Conservation (phyloP, 768 basidiomycete genomes). For the Pisolithus sp. region DNA sequence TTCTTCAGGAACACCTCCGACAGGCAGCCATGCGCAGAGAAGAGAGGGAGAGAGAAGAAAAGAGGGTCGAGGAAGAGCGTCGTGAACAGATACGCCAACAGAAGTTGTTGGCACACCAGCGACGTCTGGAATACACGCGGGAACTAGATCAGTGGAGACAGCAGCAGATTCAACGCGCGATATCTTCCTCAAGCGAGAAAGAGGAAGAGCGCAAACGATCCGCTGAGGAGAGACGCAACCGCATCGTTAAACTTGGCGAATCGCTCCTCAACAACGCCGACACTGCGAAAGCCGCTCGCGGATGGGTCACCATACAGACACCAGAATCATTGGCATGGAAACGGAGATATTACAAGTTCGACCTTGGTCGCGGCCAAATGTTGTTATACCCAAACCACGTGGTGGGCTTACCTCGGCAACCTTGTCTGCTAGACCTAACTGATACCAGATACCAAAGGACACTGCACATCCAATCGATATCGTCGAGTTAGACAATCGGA, state of each 20-base stretch:
- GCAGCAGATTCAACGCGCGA: slow-evolving; percentile 39
- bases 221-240: slow-evolving; percentile 32
- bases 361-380: slow-evolving; percentile 33
- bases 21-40: slow-evolving; percentile 29
- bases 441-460: slow-evolving; percentile 20
- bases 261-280: slow-evolving; percentile 37
- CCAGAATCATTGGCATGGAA: slow-evolving; percentile 53
- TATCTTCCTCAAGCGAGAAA: slow-evolving; percentile 39
- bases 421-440: background rate
- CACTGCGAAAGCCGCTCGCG: slow-evolving; percentile 31
- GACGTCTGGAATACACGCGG: slow-evolving; percentile 44
- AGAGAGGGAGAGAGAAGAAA: slow-evolving; percentile 34
- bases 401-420: slow-evolving; percentile 28
- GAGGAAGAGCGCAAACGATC: slow-evolving; percentile 37
- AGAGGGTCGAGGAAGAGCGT: slow-evolving; percentile 41
- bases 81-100: slow-evolving; percentile 40
- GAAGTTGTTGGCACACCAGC: slow-evolving; percentile 40
- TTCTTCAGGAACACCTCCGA: slow-evolving; percentile 39
- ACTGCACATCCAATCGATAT: slow-evolving; percentile 22
- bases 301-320: slow-evolving; percentile 60
- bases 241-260: slow-evolving; percentile 41
- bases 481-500: slow-evolving; percentile 40
- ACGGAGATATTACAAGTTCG: slow-evolving; percentile 56
- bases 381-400: slow-evolving; percentile 48
- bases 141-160: slow-evolving; percentile 47